These are phyloP conservation scores for Fusarium neocosmosporiellum DNA, from an alignment of 2,329 filamentous ascomycete species.

Conservation along the genomic window DNA sequence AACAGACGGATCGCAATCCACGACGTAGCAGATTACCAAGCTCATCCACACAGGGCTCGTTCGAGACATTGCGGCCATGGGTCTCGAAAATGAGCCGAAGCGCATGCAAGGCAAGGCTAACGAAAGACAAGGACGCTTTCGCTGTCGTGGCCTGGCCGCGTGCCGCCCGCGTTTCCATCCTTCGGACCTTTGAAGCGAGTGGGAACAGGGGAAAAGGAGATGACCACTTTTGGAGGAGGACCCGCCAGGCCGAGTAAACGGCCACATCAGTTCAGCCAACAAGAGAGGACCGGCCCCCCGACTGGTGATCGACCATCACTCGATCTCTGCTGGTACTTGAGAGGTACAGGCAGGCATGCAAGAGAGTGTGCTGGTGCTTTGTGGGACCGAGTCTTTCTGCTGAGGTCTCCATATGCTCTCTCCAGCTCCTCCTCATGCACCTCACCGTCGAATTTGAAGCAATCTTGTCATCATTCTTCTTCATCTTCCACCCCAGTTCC, in stretches of 20 bases:
- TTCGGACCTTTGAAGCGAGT: conserved; percentile 14
- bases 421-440: not conserved
- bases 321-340: conserved; percentile 15
- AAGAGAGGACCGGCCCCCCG: conserved; percentile 3
- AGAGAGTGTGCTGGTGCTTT: not conserved
- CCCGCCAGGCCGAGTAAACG: not conserved
- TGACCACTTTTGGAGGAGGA: conserved; percentile 18
- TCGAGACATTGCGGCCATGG: not conserved
- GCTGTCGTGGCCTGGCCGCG: not conserved
- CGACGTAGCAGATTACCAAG: conserved; percentile 2
- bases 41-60: not conserved
- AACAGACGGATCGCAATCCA: conserved; percentile 5
- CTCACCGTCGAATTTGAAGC: not conserved
- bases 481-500: not conserved
- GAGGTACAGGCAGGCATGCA: conserved; percentile 5
- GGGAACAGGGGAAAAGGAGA: conserved; percentile 35
- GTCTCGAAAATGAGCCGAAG: conserved; percentile 9
- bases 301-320: conserved; percentile 16
- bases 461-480: not conserved
- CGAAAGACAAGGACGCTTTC: not conserved
- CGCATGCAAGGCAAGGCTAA: not conserved
- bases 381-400: not conserved
- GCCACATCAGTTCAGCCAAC: conserved; percentile 5
- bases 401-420: not conserved
- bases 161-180: conserved; percentile 3